Evolutionary conservation across 805 yeast genomes (phyloP).

Genomic region (Metschnikowia corniflorae): DNA sequence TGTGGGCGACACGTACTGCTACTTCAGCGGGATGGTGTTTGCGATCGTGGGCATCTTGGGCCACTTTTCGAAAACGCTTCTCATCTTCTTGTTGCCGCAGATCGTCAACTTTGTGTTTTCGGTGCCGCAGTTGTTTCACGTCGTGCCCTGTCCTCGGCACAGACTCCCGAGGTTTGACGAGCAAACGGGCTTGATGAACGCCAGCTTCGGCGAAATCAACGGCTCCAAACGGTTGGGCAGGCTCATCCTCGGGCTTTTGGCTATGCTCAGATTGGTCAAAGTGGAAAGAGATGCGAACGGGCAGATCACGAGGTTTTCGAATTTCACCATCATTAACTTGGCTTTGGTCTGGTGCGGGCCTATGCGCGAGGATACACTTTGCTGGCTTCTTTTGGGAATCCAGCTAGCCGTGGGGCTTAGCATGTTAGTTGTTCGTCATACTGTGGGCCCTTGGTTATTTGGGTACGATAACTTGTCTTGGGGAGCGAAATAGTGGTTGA

Average conservation of each 20-base stretch:
- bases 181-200: constrained; percentile 68
- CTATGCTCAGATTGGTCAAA: constrained; percentile 46
- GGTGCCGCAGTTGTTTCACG: constrained; percentile 82
- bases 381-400: constrained; percentile 52
- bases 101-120: constrained; percentile 86
- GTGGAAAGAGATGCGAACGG: constrained; percentile 22
- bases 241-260: constrained; percentile 44
- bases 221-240: constrained; percentile 24
- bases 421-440: constrained; percentile 73
- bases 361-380: constrained; percentile 73
- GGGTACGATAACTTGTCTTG: constrained; percentile 76
- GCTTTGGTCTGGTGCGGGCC: constrained; percentile 88
- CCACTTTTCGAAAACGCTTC: constrained; percentile 89
- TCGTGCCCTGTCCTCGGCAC: constrained; percentile 95
- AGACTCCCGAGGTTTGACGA: constrained; percentile 77
- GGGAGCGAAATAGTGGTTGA: constrained; percentile 40
- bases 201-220: constrained; percentile 41
- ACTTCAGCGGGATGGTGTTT: constrained; percentile 97
- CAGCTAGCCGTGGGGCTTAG: constrained; percentile 66
- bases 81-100: constrained; percentile 86
- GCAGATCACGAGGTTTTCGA: constrained; percentile 51
- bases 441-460: constrained; percentile 79
- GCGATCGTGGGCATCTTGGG: constrained; percentile 96
- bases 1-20: constrained; percentile 98
- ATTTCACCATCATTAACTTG: constrained; percentile 85